A percentile compares a stretch with the other conserved stretches of the same genome.
Conservation (phyloP, 106 monocot species). For the Apostasia shenzhenica region DNA sequence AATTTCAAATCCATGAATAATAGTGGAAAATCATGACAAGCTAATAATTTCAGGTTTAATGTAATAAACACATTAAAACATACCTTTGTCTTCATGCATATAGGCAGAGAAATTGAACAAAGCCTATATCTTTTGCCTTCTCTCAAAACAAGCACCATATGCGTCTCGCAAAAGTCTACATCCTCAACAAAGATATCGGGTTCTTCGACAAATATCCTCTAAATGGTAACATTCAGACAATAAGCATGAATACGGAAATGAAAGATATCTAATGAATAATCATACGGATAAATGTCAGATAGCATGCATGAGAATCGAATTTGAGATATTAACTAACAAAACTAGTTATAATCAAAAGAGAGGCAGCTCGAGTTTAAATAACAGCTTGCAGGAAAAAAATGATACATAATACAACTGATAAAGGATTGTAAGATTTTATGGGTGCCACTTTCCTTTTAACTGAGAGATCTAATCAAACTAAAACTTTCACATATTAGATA, state of each 20-base stretch:
- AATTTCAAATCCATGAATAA: too few species aligned
- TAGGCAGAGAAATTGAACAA: constrained; percentile 66
- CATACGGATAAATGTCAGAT: too few species aligned
- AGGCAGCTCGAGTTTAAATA: too few species aligned
- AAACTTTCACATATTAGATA: too few species aligned
- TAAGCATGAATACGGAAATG: neutral
- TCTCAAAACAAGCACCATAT: constrained; percentile 76
- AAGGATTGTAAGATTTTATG: too few species aligned
- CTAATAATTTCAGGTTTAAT: neutral
- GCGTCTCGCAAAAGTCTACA: constrained; percentile 88
- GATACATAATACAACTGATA: too few species aligned
- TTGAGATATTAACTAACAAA: too few species aligned
- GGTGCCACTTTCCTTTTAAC: too few species aligned
- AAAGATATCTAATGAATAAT: neutral
- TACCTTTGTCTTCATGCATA: constrained; percentile 41
- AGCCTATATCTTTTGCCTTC: constrained; percentile 55
- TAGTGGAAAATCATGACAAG: neutral
- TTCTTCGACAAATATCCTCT: constrained; percentile 70
- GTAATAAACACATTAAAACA: neutral
- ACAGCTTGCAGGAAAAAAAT: too few species aligned
- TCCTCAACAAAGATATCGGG: constrained; percentile 53
- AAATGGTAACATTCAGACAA: constrained; percentile 4
- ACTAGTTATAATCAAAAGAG: too few species aligned
- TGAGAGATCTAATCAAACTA: too few species aligned
- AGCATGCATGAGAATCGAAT: too few species aligned